Percentiles rank a stretch among this genome's conserved stretches.
These are phyloP conservation scores for Chlamydomonas sp. DNA, from an alignment of 139 green algal genomes.

Conservation along the genomic window DNA sequence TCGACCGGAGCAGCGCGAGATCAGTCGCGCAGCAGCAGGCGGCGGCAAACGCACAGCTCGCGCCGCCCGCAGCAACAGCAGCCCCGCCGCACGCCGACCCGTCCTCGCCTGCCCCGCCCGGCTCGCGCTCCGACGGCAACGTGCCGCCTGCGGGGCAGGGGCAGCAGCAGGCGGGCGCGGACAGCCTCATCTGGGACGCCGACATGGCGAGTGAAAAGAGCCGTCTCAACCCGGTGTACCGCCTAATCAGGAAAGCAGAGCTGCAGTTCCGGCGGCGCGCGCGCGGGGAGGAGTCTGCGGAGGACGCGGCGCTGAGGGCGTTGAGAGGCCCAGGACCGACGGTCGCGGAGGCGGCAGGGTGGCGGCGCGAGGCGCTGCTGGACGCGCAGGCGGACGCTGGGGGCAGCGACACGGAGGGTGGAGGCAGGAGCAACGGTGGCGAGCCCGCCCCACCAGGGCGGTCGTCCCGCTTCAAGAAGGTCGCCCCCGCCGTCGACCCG, in stretches of 20 bases:
- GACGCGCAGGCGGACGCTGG: neutral
- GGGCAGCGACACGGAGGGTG: no score
- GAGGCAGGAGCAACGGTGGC: neutral
- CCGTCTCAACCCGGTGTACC: no score
- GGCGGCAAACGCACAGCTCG: neutral
- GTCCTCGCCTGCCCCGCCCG: neutral
- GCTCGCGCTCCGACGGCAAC: no score
- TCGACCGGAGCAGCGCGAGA: no score
- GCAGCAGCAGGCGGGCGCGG: slow-evolving; percentile 13
- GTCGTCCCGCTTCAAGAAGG: neutral
- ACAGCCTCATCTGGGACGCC: neutral
- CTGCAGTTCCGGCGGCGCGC: no score
- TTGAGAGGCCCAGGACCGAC: neutral
- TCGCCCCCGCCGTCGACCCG: no score
- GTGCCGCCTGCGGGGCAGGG: neutral
- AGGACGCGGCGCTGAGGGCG: no score
- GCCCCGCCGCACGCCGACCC: neutral
- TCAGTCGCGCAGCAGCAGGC: no score
- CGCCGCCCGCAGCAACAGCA: neutral
- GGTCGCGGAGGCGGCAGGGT: neutral
- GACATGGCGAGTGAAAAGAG: no score
- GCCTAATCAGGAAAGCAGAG: no score
- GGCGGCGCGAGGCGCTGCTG: neutral
- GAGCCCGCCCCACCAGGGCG: neutral
- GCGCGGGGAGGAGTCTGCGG: no score